Base-by-base conservation (phyloP, 2,329 filamentous ascomycete genomes). In the Periconia sp. region DNA sequence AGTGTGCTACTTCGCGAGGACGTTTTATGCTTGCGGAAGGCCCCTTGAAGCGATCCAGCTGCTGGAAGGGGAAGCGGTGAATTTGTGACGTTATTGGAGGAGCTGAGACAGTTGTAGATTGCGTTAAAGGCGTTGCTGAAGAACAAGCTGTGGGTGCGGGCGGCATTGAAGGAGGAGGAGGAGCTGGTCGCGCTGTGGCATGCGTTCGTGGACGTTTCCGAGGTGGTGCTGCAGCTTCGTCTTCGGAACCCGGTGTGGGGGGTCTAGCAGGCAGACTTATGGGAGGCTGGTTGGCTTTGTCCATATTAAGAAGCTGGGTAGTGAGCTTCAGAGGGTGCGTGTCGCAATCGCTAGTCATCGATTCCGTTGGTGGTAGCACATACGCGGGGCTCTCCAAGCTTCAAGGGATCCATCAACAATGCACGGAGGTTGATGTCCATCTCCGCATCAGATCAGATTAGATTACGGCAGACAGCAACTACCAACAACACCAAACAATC, bases 1-100 rank as follows among this genome's bases (percentile, higher is more conserved):
- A 99, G 75, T 83, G 91, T 3, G 93, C 84, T 60, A 99, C 90
- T 78, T 99, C 94, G 88, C 93, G 60, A 7, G 66, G 70, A 23
- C 68, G 65, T 49, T 70, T 69, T 41, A 73, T 71, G 54, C 61
- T 69, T 11, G 69, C 66, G 6, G 69, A 70, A 17, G 66, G 59
- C 40, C 69, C 67, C 41, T 66, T 65, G 42, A 73, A 73, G 46
- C 68, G 70, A 17, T 64, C 49, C n/a, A 72, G 56, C 1, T 68
- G 69, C 35, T 72, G 64, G 40, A 72, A 64, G 5, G 60, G 54
- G 54, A 72, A 72, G 30, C 58, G 59, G 8, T 63, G 50, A 10
- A 58, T 52, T n/a, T 49, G 41, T 37, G n/a, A 40, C 14, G 47
- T 20, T 30, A 31, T 31, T 42, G 42, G 14, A 30, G 37, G 23